Evolutionary conservation across 768 basidiomycete species (phyloP).

Genomic region (Fistulinella prunicolor): DNA sequence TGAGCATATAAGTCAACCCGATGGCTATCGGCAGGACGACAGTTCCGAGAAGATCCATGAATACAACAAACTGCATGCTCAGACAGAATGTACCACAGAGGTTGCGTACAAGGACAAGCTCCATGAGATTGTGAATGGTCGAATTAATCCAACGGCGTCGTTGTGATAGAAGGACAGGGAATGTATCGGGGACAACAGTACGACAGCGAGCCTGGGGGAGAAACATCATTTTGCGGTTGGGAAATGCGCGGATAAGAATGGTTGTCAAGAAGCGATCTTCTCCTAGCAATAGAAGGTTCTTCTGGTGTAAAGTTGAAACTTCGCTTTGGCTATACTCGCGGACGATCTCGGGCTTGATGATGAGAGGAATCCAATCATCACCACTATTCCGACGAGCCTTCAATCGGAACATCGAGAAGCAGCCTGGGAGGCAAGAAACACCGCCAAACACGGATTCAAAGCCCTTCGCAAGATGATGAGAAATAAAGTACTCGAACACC

Average conservation of each 20-base stretch:
- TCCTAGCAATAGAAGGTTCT: slow-evolving; percentile 92
- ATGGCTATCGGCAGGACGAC: slow-evolving; percentile 95
- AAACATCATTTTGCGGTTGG: slow-evolving; percentile 99
- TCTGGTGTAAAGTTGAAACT: slow-evolving; percentile 94
- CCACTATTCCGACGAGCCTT: slow-evolving; percentile 87
- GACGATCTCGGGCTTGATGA: slow-evolving; percentile 95
- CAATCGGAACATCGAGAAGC: slow-evolving; percentile 98
- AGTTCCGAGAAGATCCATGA: slow-evolving; percentile 93
- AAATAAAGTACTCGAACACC: slow-evolving; percentile 98
- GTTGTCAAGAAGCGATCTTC: slow-evolving; percentile 99
- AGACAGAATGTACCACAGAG: slow-evolving; percentile 99
- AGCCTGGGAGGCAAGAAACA: slow-evolving; percentile 98
- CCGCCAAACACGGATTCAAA: slow-evolving; percentile 99
- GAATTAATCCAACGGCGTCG: slow-evolving; percentile 99
- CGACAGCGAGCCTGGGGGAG: slow-evolving; percentile 93
- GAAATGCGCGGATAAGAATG: slow-evolving; percentile 93
- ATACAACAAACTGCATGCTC: slow-evolving; percentile 99
- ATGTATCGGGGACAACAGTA: slow-evolving; percentile 95
- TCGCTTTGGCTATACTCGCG: slow-evolving; percentile 95
- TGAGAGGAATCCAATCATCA: slow-evolving; percentile 96
- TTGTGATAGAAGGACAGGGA: slow-evolving; percentile 89
- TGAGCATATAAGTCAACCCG: slow-evolving; percentile 81
- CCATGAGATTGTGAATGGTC: slow-evolving; percentile 99
- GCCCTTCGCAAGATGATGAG: slow-evolving; percentile 96
- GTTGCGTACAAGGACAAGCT: slow-evolving; percentile 93